These are phyloP conservation scores for Ramaria sp. DNA, from an alignment of 768 basidiomycete genomes.

Conservation along the genomic window DNA sequence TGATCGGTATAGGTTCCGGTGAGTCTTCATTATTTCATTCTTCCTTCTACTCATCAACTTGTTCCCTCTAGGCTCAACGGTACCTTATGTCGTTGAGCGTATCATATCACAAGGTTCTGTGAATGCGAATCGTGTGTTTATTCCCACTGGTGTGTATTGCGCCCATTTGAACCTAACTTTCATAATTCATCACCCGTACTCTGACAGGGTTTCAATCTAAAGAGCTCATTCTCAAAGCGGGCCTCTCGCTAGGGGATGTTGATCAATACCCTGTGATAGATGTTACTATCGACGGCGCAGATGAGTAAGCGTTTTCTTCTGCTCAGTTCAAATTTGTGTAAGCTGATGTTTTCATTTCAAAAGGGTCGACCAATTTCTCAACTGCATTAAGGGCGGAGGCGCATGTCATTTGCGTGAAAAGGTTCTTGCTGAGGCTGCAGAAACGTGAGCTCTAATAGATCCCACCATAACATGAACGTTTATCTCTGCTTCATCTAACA, in stretches of 20 bases:
- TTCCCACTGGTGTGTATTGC: slow-evolving; percentile 61
- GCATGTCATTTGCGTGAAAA: slow-evolving; percentile 96
- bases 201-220: slow-evolving; percentile 95
- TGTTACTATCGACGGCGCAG: slow-evolving; percentile 96
- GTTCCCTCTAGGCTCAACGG: slow-evolving; percentile 65
- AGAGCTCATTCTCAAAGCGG: slow-evolving; percentile 77
- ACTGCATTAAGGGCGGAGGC: slow-evolving; percentile 96
- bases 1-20: slow-evolving; percentile 87
- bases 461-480: slow-evolving; percentile 2
- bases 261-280: slow-evolving; percentile 84
- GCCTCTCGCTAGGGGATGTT: slow-evolving; percentile 75
- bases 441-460: slow-evolving; percentile 40
- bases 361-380: slow-evolving; percentile 78
- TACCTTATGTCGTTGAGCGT: slow-evolving; percentile 93
- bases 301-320: slow-evolving; percentile 55
- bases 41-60: neutral
- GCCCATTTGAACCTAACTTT: neutral
- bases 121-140: slow-evolving; percentile 77
- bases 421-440: slow-evolving; percentile 92
- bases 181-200: neutral
- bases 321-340: neutral
- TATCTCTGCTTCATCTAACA: neutral
- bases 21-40: slow-evolving; percentile 3
- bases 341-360: neutral
- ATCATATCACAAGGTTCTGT: slow-evolving; percentile 75